These are phyloP conservation scores for Saccharum officinarum DNA, from an alignment of 176 grass and related monocot species.

Conservation along the genomic window DNA sequence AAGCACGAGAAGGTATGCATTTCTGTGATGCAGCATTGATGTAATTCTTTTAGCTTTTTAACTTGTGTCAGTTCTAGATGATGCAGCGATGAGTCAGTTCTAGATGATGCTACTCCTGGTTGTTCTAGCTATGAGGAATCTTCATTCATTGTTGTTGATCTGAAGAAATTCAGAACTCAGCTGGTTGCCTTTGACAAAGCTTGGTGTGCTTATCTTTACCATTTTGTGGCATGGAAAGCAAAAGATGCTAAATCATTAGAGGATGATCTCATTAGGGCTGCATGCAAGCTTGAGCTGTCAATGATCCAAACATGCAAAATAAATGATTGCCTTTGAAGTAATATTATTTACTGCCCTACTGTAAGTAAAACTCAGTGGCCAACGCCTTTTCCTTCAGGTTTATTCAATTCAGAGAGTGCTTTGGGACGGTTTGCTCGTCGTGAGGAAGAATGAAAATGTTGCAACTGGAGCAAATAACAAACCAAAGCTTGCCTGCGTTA, in stretches of 20 bases:
- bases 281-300: conserved; percentile 87
- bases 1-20: conserved; percentile 25
- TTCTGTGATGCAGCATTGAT: background rate
- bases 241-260: conserved; percentile 88
- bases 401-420: conserved; percentile 65
- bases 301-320: conserved; percentile 90
- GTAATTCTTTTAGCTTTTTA: background rate
- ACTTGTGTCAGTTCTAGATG: too few relatives aligned
- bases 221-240: conserved; percentile 83
- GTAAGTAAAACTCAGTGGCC: background rate
- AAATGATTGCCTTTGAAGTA: conserved; percentile 27
- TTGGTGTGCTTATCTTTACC: conserved; percentile 84
- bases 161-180: conserved; percentile 70
- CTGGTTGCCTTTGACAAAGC: conserved; percentile 74
- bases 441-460: conserved; percentile 90
- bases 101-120: conserved; percentile 35
- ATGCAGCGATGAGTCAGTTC: too few relatives aligned
- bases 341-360: background rate
- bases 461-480: conserved; percentile 92
- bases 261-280: conserved; percentile 78
- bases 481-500: conserved; percentile 80
- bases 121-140: conserved; percentile 43
- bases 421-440: conserved; percentile 73
- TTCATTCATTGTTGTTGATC: conserved; percentile 20
- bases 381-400: background rate